phyloP scores from a whole-genome alignment of 371 early-diverging fungal genomes.

The Capillidium heterosporum region DNA sequence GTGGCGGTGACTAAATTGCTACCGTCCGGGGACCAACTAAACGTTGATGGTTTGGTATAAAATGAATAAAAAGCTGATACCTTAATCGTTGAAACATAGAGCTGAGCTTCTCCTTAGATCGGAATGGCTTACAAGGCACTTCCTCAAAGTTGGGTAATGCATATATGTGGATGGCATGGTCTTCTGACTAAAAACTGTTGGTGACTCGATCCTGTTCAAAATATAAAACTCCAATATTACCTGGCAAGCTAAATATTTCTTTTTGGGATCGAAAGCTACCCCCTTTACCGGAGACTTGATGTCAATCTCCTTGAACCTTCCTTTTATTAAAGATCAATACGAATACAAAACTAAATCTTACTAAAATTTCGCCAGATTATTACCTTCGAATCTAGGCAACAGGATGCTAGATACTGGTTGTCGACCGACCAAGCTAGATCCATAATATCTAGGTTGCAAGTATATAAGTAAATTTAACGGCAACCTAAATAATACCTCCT shows the following conservation, averaged over 20 bases:
- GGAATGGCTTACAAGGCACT: slow-evolving; percentile 48
- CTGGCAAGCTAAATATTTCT: slow-evolving; percentile 82
- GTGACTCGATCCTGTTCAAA: too few species aligned
- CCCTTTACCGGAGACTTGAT: slow-evolving; percentile 92
- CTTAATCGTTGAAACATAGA: slow-evolving; percentile 76
- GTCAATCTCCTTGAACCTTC: slow-evolving; percentile 37
- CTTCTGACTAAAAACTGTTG: slow-evolving; percentile 63
- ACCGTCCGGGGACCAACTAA: slow-evolving; percentile 91
- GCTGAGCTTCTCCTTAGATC: slow-evolving; percentile 52
- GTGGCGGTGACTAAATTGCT: slow-evolving; percentile 73
- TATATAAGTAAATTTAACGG: too few species aligned
- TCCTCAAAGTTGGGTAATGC: slow-evolving; percentile 67
- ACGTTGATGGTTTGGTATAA: too few species aligned
- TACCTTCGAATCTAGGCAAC: slow-evolving; percentile 70
- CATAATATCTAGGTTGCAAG: slow-evolving; percentile 62
- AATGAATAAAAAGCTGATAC: slow-evolving; percentile 11
- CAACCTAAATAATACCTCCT: slow-evolving; percentile 31
- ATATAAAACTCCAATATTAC: slow-evolving; percentile 15
- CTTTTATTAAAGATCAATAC: too few species aligned
- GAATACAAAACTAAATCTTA: too few species aligned
- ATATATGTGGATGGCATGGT: slow-evolving; percentile 77
- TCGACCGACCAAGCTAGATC: slow-evolving; percentile 86
- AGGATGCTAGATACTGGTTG: slow-evolving; percentile 71
- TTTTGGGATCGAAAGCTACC: slow-evolving; percentile 88
- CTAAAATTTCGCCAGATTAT: slow-evolving; percentile 82